A percentile compares a stretch with the other conserved stretches of the same genome.
Evolutionary conservation across 805 yeast genomes (phyloP).

Genomic region (Clavispora phyllophila): DNA sequence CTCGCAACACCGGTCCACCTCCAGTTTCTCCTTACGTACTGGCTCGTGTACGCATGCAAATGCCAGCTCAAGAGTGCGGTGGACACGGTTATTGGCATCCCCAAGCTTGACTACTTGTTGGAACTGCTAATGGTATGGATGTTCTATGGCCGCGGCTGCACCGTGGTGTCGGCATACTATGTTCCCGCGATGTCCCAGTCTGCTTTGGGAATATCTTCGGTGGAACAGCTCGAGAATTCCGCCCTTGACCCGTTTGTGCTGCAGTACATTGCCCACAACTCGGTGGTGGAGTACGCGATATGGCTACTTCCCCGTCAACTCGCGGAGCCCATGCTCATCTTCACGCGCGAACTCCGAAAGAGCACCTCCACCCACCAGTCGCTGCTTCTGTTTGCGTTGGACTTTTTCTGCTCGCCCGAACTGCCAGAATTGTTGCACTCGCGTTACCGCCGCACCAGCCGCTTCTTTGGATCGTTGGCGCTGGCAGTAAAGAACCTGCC

Average conservation of each 20-base stretch:
- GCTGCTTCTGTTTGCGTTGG: background rate
- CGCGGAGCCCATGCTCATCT: background rate
- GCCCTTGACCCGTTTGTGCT: background rate
- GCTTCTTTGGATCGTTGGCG: background rate
- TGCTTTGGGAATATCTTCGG: background rate
- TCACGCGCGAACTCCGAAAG: background rate
- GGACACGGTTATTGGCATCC: background rate
- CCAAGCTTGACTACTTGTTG: background rate
- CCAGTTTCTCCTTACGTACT: slow-evolving; percentile 10
- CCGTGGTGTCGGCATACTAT: slow-evolving; percentile 5
- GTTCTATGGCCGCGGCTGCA: slow-evolving; percentile 14
- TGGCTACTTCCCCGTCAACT: background rate
- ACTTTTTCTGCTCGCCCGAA: background rate
- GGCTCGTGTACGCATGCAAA: slow-evolving; percentile 8
- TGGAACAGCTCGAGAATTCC: background rate
- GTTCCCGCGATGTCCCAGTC: slow-evolving; percentile 4
- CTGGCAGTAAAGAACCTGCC: background rate
- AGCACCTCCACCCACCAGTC: background rate
- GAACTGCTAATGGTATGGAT: slow-evolving; percentile 7
- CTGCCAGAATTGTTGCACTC: background rate
- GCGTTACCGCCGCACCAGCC: background rate
- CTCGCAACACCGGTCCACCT: background rate
- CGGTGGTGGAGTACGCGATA: background rate
- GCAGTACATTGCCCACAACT: background rate
- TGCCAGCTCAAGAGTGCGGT: slow-evolving; percentile 1